Conservation (phyloP, 106 monocot species). For the Alisma plantagoaquatica region DNA sequence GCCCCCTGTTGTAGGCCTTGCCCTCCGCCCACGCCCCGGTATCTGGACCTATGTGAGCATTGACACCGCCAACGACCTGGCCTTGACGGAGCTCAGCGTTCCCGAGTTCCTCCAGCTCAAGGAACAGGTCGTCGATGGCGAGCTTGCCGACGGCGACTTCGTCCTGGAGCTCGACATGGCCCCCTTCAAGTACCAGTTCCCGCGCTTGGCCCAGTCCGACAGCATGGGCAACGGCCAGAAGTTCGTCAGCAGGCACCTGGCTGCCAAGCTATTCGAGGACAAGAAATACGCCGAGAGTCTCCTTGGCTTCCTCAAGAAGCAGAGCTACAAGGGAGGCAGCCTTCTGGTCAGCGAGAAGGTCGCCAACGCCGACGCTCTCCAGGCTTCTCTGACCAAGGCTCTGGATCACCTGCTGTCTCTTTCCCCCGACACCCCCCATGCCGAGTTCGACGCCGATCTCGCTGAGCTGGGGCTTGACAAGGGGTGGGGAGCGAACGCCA, state of each 20-base stretch:
- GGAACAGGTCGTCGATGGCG: conserved; percentile 57
- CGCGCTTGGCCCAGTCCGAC: conserved; percentile 52
- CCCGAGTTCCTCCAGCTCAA: conserved; percentile 61
- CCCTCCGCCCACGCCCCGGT: conserved; percentile 75
- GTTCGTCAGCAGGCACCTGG: conserved; percentile 69
- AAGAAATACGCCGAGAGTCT: conserved; percentile 56
- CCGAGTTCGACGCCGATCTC: conserved; percentile 43
- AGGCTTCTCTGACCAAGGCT: conserved; percentile 55
- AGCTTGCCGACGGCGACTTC: conserved; percentile 34
- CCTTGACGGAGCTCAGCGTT: conserved; percentile 43
- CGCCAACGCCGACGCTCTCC: conserved; percentile 45
- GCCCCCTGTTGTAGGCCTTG: conserved; percentile 80
- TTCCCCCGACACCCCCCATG: conserved; percentile 49
- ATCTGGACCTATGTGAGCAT: conserved; percentile 83
- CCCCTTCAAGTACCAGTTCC: conserved; percentile 69
- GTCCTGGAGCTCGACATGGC: conserved; percentile 69
- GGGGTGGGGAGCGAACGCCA: conserved; percentile 67
- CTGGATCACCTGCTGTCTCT: conserved; percentile 39
- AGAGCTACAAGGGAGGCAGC: conserved; percentile 64
- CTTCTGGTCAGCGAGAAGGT: conserved; percentile 77
- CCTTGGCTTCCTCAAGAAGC: conserved; percentile 43
- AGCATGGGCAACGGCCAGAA: conserved; percentile 71
- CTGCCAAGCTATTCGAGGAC: conserved; percentile 68
- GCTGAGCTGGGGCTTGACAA: conserved; percentile 63
- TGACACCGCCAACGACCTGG: conserved; percentile 41